Evolutionary conservation across 306 rosid species (phyloP), one percentile per base, ranked within the genome.

Genomic region (Boehmeria nivea): DNA sequence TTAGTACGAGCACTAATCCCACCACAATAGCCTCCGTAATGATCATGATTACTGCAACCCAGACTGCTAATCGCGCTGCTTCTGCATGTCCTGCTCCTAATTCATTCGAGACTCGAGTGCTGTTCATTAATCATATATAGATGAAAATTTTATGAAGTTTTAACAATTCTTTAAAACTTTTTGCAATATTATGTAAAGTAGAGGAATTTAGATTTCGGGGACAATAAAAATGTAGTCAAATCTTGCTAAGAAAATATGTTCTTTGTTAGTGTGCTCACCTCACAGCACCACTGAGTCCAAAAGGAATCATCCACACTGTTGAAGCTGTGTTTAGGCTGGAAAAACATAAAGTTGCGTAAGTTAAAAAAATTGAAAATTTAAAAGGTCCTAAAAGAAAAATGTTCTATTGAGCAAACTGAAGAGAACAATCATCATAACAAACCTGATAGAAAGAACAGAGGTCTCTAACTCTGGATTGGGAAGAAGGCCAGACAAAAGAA

Each of bases 21-120:
- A 81, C 63, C 22, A 81, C 37, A 54, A 52, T 3, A 31, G 83
- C 94, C 64, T 70, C 87, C 0, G 63, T 61, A 43, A 70, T 51
- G 60, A 84, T 84, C 77, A 71, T 70, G n/a, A 54, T 65, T 15
- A 73, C 20, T 27, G 73, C 83, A 27, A 84, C 71, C 14, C 59
- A 21, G 40, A 82, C 85, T 8, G 94, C 81, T 55, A 87, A 82
- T 42, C 76, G 73, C 8, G 87, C 89, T n/a, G 77, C 58, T 45
- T 34, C 26, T 2, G 89, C 78, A 54, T 12, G 67, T 33, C 85
- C 87, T 18, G 89, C 94, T 49, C 95, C 94, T 27, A 87, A 71
- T 73, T 84, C 89, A 52, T 84, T 84, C 22, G 95, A 81, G 42
- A 84, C 83, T 19, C 95, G 81, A n/a, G 81, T 79, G 75, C 94